Base-by-base conservation (phyloP, 495 filamentous ascomycete species). In the Penicillium canariense region DNA sequence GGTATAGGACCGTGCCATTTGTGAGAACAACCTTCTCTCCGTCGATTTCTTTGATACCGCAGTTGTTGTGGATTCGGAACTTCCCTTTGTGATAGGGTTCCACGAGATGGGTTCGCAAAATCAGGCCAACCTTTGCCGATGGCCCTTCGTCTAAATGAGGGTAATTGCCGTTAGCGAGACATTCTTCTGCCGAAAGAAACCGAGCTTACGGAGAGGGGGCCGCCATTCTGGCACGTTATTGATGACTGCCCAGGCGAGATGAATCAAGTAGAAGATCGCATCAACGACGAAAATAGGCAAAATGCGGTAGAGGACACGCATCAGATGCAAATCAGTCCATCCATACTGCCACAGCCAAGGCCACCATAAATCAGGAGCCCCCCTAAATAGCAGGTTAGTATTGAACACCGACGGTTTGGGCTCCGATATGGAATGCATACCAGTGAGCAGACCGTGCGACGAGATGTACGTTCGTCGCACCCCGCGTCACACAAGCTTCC, bases 321-420 rank as follows among this genome's bases (percentile, higher is more conserved):
- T 40, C 2, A 51, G 38, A 23, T 51, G 48, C 11, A 51, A 35
- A 6, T 51, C 48, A 6, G 48, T 51, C 48, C 48, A 51, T 51
- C 48, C 48, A 5, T 40, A 31, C 1, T 36, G 36, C 48, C 48
- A 51, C 12, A 51, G 48, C 26, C 34, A 51, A n/a, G 48, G 48
- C 48, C 48, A 51, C 48, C 48, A 51, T 25, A 51, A 25, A 25
- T 51, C 48, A 22, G 48, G 48, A n/a, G 48, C 36, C 18, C 48
- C 48, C 48, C 48, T 51, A 22, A 4, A 3, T 2, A 10, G 17
- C 4, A 1, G 20, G 39, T 23, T 4, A 43, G 39, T 43, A 15
- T 42, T 10, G 17, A 23, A 23, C 5, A 1, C n/a, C n/a, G n/a
- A n/a, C n/a, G n/a, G n/a, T n/a, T 11, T 0, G 18, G 38, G 4